Evolutionary conservation across 1,139 yeast genomes (phyloP).

Genomic region (Nakaseomyces kungkrabaensis): DNA sequence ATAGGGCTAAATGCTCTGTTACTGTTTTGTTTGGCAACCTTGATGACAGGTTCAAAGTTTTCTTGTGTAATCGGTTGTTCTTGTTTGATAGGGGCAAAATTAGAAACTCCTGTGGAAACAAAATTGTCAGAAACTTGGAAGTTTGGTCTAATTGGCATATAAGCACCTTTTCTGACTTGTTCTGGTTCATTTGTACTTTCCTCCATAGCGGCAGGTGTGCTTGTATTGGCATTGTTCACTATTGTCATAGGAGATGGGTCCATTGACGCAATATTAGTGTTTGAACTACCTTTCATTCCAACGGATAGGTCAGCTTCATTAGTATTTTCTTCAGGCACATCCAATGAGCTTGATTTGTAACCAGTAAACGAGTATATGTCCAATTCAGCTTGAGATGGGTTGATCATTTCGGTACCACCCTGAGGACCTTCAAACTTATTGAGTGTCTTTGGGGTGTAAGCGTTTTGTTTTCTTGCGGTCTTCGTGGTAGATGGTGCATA

Average conservation of each 20-base stretch:
- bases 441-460: neutral
- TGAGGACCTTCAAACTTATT: neutral
- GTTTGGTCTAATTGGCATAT: neutral
- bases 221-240: neutral
- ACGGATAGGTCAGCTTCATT: neutral
- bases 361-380: neutral
- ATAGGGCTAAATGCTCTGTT: constrained; percentile 12
- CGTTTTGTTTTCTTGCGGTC: neutral
- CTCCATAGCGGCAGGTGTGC: neutral
- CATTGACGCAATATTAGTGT: neutral
- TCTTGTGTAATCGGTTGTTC: constrained; percentile 15
- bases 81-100: constrained; percentile 18
- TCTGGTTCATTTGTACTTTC: neutral
- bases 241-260: neutral
- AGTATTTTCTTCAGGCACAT: neutral
- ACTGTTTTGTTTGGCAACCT: constrained; percentile 9
- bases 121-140: neutral
- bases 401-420: neutral
- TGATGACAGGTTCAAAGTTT: constrained; percentile 23
- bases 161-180: neutral
- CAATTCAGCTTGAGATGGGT: neutral
- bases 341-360: neutral
- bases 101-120: neutral
- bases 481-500: neutral
- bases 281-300: neutral